phyloP scores from a whole-genome alignment of 768 basidiomycete genomes.

The Lactarius hengduanensis region DNA sequence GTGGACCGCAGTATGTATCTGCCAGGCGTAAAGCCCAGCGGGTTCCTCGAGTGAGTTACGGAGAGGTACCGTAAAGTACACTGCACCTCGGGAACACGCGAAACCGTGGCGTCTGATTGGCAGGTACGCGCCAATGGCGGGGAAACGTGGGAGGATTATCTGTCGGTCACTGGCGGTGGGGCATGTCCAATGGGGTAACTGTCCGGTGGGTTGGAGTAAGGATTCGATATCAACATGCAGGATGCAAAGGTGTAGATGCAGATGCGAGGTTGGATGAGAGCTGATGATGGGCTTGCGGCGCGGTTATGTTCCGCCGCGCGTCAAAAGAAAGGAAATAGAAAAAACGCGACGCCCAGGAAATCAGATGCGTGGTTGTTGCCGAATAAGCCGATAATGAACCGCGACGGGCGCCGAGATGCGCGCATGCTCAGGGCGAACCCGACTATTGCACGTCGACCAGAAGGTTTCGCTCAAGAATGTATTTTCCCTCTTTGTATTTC shows the following conservation, averaged over 20 bases:
- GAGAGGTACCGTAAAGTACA: not conserved
- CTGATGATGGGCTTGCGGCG: conserved; percentile 15
- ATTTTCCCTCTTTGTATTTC: conserved; percentile 99
- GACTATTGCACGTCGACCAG: conserved; percentile 80
- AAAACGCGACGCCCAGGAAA: conserved; percentile 22
- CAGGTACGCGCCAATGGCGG: not conserved
- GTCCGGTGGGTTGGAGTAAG: conserved; percentile 1
- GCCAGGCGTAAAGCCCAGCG: conserved; percentile 6
- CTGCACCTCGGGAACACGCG: not conserved
- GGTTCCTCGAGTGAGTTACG: conserved; percentile 4
- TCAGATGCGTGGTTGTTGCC: conserved; percentile 20
- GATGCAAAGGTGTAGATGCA: conserved; percentile 25
- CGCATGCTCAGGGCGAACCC: conserved; percentile 8
- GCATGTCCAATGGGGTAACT: conserved; percentile 2
- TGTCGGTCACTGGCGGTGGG: conserved; percentile 3
- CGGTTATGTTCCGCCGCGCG: conserved; percentile 18
- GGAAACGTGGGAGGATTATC: conserved; percentile 14
- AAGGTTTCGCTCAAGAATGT: conserved; percentile 92
- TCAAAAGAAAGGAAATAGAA: conserved; percentile 4
- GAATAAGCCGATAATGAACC: conserved; percentile 21
- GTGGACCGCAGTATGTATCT: not conserved
- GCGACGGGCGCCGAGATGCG: conserved; percentile 22
- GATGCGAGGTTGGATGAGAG: conserved; percentile 22
- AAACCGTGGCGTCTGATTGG: not conserved
- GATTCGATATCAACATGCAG: conserved; percentile 26